Conservation (phyloP, 345 rosid genomes). For the Turritis glabra region DNA sequence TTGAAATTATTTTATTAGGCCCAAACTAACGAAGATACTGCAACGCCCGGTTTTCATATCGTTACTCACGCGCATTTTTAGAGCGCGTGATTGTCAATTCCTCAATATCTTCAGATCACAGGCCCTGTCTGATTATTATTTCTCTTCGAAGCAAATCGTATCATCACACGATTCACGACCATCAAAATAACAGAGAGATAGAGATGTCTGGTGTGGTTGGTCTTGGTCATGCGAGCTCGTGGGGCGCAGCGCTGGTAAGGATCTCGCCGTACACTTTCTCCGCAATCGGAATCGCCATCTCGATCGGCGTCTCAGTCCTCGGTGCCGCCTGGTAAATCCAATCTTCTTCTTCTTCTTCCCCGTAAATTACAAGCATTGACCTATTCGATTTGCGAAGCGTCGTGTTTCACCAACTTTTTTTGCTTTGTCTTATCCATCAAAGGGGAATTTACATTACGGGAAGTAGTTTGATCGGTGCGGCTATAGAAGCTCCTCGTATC, state of each 20-base stretch:
- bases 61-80: neutral
- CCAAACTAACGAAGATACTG: neutral
- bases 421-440: neutral
- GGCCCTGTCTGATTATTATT: slow-evolving; percentile 24
- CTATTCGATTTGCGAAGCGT: neutral
- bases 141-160: slow-evolving; percentile 30
- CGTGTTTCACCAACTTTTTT: neutral
- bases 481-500: slow-evolving; percentile 96
- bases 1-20: neutral
- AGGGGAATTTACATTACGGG: slow-evolving; percentile 98
- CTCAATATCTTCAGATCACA: slow-evolving; percentile 36
- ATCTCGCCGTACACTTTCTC: slow-evolving; percentile 96
- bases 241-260: slow-evolving; percentile 71
- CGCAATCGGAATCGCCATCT: slow-evolving; percentile 89
- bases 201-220: slow-evolving; percentile 44
- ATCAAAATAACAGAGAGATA: neutral
- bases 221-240: slow-evolving; percentile 58
- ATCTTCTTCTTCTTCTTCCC: neutral
- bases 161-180: slow-evolving; percentile 14
- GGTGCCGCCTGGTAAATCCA: slow-evolving; percentile 92
- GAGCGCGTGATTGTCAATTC: neutral
- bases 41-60: neutral
- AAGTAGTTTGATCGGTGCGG: slow-evolving; percentile 98
- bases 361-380: neutral
- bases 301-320: slow-evolving; percentile 98